phyloP scores from a whole-genome alignment of 495 filamentous ascomycete species.

The Niebla homalea region DNA sequence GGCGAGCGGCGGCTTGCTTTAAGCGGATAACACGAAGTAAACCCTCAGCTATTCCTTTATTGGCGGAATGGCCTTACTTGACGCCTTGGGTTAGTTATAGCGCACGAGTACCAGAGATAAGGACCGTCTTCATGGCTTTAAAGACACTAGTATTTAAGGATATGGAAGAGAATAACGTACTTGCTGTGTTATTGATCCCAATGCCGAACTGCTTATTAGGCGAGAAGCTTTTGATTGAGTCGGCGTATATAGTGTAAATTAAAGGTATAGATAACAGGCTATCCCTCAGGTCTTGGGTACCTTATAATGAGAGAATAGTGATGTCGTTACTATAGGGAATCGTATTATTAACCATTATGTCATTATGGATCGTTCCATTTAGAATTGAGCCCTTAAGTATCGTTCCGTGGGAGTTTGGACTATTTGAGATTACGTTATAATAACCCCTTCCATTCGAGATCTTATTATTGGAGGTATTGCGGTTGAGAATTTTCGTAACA shows the following conservation, averaged over 20 bases:
- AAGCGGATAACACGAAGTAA: constrained; percentile 14
- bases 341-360: neutral
- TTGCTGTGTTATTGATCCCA: constrained; percentile 12
- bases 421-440: no score
- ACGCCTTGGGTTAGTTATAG: constrained; percentile 14
- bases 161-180: constrained; percentile 12
- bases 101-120: constrained; percentile 11
- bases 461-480: no score
- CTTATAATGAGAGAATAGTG: neutral
- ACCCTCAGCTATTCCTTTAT: constrained; percentile 13
- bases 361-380: neutral
- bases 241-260: neutral
- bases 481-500: no score
- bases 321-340: neutral
- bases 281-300: neutral
- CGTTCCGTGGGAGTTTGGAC: no score
- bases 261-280: no score
- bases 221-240: constrained; percentile 3
- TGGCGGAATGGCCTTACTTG: constrained; percentile 10
- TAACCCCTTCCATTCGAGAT: no score
- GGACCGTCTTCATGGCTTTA: constrained; percentile 9
- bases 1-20: constrained; percentile 13
- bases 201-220: neutral
- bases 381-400: no score
- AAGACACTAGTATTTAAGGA: constrained; percentile 6